Conservation (phyloP, 2,329 filamentous ascomycete species). For the Aspergillus hortae region DNA sequence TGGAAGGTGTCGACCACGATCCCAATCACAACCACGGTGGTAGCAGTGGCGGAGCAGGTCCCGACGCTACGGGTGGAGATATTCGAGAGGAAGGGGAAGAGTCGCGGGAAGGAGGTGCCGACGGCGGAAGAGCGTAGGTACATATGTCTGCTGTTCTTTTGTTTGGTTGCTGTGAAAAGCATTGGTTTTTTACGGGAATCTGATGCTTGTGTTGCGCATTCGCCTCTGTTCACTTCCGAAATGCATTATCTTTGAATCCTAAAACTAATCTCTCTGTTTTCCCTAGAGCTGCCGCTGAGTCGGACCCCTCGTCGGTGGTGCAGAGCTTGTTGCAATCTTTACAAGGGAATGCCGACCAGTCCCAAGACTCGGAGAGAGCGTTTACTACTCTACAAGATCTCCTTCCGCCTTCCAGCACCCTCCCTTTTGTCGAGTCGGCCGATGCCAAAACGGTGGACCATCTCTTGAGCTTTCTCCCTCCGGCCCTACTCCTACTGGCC, state of each 20-base stretch:
- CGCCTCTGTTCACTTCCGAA: no score
- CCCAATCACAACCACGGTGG: conserved; percentile 56
- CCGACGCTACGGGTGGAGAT: conserved; percentile 86
- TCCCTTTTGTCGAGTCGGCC: conserved; percentile 70
- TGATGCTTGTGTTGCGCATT: no score
- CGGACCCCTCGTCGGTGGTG: conserved; percentile 74
- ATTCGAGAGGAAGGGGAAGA: conserved; percentile 84
- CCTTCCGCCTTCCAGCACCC: conserved; percentile 70
- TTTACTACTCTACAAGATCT: conserved; percentile 87
- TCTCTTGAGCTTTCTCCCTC: conserved; percentile 74
- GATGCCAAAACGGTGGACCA: conserved; percentile 65
- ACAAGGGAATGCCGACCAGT: conserved; percentile 53
- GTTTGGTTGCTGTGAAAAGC: not conserved
- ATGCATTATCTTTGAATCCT: not conserved
- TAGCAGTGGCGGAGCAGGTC: conserved; percentile 74
- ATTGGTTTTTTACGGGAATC: no score
- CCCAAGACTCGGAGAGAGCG: conserved; percentile 55
- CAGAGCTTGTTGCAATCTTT: conserved; percentile 87
- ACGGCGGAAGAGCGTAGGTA: conserved; percentile 99
- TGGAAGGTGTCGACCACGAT: conserved; percentile 60
- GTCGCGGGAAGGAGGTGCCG: conserved; percentile 86
- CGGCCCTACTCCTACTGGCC: conserved; percentile 71
- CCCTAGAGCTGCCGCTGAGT: conserved; percentile 56
- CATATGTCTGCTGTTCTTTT: conserved; percentile 35
- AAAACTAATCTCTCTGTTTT: conserved; percentile 3